Evolutionary conservation across 2,329 filamentous ascomycete species (phyloP).

Genomic region (Sclerotinia sclerotiorum): DNA sequence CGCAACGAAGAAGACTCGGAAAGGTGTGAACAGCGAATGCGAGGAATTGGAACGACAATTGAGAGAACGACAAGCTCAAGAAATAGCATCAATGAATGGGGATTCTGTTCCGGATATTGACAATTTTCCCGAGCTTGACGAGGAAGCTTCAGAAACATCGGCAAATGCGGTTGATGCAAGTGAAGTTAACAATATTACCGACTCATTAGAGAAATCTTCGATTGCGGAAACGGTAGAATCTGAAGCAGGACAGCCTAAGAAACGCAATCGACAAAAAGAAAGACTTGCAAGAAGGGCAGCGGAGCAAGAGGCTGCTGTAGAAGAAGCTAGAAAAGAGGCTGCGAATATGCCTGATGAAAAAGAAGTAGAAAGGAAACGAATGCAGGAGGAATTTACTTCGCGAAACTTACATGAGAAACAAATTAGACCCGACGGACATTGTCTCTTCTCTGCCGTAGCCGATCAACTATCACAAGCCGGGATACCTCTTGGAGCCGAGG

Average conservation of each 20-base stretch:
- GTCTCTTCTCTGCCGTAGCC: slow-evolving; percentile 87
- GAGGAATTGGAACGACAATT: slow-evolving; percentile 66
- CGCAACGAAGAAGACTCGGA: slow-evolving; percentile 82
- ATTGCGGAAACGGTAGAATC: slow-evolving; percentile 31
- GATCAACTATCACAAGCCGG: slow-evolving; percentile 67
- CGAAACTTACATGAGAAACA: slow-evolving; percentile 70
- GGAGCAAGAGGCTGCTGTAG: slow-evolving; percentile 70
- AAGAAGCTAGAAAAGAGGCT: slow-evolving; percentile 73
- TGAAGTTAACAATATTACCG: slow-evolving; percentile 28
- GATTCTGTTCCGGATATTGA: slow-evolving; percentile 27
- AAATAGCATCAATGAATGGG: slow-evolving; percentile 50
- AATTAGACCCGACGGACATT: slow-evolving; percentile 90
- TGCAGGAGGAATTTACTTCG: slow-evolving; percentile 65
- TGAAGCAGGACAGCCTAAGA: slow-evolving; percentile 48
- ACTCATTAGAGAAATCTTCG: slow-evolving; percentile 29
- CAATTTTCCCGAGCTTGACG: slow-evolving; percentile 29
- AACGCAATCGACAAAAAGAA: slow-evolving; percentile 88
- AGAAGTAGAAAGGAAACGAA: slow-evolving; percentile 65
- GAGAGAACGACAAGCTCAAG: slow-evolving; percentile 64
- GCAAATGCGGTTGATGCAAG: slow-evolving; percentile 16
- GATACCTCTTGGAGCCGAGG: slow-evolving; percentile 45
- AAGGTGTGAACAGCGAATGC: slow-evolving; percentile 74
- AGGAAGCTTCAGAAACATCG: slow-evolving; percentile 23
- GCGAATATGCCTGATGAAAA: slow-evolving; percentile 71
- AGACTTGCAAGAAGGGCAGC: slow-evolving; percentile 85